Evolutionary conservation across 2,329 filamentous ascomycete genomes (phyloP), one percentile per base, ranked within the genome.

Genomic region (Epichloe typhina): DNA sequence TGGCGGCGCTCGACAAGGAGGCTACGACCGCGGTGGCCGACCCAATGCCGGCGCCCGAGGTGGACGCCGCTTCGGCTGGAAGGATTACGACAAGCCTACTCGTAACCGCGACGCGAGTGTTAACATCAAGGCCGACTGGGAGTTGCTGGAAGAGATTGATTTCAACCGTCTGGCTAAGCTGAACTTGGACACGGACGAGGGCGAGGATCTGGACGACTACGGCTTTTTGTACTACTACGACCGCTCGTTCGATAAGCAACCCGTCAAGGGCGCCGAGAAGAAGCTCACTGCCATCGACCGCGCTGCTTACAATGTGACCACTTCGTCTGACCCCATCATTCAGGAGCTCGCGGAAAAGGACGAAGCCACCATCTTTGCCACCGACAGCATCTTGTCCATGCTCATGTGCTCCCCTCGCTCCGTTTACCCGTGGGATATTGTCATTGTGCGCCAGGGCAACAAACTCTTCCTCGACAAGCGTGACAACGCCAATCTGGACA

Each of bases 391-490:
- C 62, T 81, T 98, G 53, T 97, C 91, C 58, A 97, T 96, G 89
- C 84, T 98, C 62, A 98, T 98, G 93, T 98, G 93, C 72, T 83
- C 93, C 48, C 87, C 93, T 53, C 88, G 94, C 63, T 95, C 88
- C 52, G 88, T 98, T 56, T 97, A 97, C 76, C 90, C 90, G 42
- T 98, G 93, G 93, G 93, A 98, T 70, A 84, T 98, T 62, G 85
- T 98, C 65, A 94, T 98, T 64, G 76, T 88, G 56, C 84, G 87
- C 69, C 88, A 94, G 68, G 88, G 86, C 68, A 87, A 90, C 81
- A 96, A 96, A 80, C 83, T 98, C 70, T 98, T 89, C 82, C 83
- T 98, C 58, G 93, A 98, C 79, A 98, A 98, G 83, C 88, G 93
- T 58, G 90, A 96, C 55, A 91, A 90, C 62, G 89, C 90, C 53